phyloP scores from a whole-genome alignment of 768 basidiomycete species.

The Rhodotorula graminis region DNA sequence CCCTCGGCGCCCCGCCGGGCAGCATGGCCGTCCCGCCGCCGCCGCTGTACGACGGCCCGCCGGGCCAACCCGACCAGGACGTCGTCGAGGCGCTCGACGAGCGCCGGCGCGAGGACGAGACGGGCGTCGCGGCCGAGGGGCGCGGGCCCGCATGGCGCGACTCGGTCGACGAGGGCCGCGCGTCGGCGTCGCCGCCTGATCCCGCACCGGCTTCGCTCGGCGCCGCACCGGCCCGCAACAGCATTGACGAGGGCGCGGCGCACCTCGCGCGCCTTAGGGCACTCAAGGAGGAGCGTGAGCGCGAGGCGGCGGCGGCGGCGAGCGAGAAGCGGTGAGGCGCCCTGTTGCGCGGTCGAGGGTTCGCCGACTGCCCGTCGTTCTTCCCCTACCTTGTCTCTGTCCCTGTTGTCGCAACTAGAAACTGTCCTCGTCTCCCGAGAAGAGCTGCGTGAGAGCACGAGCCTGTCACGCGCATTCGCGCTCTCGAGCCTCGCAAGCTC shows the following conservation, averaged over 20 bases:
- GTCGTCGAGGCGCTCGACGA: constrained; percentile 22
- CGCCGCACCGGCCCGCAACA: too few species aligned
- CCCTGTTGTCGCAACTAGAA: not conserved
- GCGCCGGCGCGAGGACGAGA: not conserved
- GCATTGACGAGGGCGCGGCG: constrained; percentile 29
- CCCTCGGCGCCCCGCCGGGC: too few species aligned
- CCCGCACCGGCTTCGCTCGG: too few species aligned
- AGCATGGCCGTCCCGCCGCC: constrained; percentile 5
- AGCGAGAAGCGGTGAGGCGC: too few species aligned
- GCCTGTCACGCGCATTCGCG: too few species aligned
- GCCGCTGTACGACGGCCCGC: constrained; percentile 24
- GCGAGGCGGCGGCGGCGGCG: too few species aligned
- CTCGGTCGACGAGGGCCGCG: not conserved
- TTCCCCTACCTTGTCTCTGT: not conserved
- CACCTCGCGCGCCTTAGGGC: constrained; percentile 24
- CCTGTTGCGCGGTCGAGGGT: too few species aligned
- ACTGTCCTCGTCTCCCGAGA: too few species aligned
- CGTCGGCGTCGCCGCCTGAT: not conserved
- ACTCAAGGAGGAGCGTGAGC: constrained; percentile 30
- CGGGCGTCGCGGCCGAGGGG: not conserved
- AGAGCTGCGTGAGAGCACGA: not conserved
- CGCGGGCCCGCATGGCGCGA: not conserved
- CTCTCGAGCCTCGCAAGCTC: too few species aligned
- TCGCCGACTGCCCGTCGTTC: not conserved
- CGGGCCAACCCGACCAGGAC: not conserved